Evolutionary conservation across 495 filamentous ascomycete genomes (phyloP).

Genomic region (Aspergillus cristatus): DNA sequence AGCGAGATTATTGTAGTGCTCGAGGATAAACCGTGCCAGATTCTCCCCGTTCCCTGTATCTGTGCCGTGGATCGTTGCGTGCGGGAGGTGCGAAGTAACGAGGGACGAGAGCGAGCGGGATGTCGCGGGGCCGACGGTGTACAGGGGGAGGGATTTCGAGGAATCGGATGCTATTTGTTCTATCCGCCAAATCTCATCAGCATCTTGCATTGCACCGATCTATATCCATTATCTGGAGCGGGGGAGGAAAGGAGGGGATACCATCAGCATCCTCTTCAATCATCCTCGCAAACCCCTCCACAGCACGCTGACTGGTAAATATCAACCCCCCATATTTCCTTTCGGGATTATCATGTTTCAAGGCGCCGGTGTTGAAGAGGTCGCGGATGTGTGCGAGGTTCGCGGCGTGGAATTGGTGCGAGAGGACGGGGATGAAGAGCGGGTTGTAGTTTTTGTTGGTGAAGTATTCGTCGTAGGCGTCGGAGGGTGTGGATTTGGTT

Average conservation of each 20-base stretch:
- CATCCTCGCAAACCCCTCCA: slow-evolving; percentile 71
- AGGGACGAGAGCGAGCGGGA: slow-evolving; percentile 59
- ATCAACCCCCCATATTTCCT: slow-evolving; percentile 70
- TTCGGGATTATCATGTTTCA: slow-evolving; percentile 10
- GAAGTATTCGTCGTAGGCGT: slow-evolving; percentile 75
- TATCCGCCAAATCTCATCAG: background rate
- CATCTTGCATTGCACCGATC: too few species aligned
- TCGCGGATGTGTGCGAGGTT: slow-evolving; percentile 37
- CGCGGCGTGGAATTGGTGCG: slow-evolving; percentile 50
- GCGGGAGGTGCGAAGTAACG: slow-evolving; percentile 26
- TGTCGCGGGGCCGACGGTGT: slow-evolving; percentile 90
- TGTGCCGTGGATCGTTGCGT: slow-evolving; percentile 57
- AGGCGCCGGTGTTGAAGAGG: slow-evolving; percentile 26
- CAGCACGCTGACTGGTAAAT: slow-evolving; percentile 90
- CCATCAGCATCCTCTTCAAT: slow-evolving; percentile 35
- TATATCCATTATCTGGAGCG: too few species aligned
- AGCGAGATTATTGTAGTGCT: slow-evolving; percentile 50
- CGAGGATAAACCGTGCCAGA: slow-evolving; percentile 65
- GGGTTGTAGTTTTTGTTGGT: slow-evolving; percentile 38
- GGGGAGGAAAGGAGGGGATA: slow-evolving; percentile 40
- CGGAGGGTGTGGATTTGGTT: slow-evolving; percentile 67
- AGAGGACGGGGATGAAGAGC: slow-evolving; percentile 73
- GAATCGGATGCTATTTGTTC: slow-evolving; percentile 23
- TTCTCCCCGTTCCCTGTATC: slow-evolving; percentile 75
- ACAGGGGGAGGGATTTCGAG: slow-evolving; percentile 52